Conservation (phyloP, 2,329 filamentous ascomycete genomes). For the Paecilomyces formosus region DNA sequence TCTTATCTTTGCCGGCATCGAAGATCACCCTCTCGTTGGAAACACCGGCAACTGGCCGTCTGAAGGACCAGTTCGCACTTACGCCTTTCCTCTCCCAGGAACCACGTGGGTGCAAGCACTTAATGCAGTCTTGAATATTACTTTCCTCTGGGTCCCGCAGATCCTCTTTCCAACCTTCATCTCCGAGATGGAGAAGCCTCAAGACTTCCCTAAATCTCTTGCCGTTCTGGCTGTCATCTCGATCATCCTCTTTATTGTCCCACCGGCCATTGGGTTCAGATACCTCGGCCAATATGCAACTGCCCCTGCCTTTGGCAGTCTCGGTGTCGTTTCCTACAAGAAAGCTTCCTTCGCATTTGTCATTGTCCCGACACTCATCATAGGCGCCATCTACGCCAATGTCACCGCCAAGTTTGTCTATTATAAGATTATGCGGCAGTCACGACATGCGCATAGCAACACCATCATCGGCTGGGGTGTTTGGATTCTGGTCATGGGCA, state of each 20-base stretch:
- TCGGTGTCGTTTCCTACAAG: constrained; percentile 39
- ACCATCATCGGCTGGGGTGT: constrained; percentile 42
- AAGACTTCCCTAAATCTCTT: constrained; percentile 46
- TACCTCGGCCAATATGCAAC: constrained; percentile 45
- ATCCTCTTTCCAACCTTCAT: constrained; percentile 48
- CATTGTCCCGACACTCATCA: constrained; percentile 44
- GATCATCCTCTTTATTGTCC: constrained; percentile 43
- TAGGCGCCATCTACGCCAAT: constrained; percentile 45
- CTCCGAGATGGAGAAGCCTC: constrained; percentile 42
- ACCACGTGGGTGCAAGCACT: constrained; percentile 42
- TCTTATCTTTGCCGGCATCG: constrained; percentile 43
- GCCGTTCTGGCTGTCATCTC: constrained; percentile 40
- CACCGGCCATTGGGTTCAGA: constrained; percentile 42
- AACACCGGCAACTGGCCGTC: constrained; percentile 41
- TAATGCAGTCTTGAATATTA: constrained; percentile 45
- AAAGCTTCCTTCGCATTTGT: constrained; percentile 46
- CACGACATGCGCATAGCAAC: constrained; percentile 40
- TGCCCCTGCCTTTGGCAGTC: constrained; percentile 42
- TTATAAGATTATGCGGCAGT: constrained; percentile 35
- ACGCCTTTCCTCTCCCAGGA: constrained; percentile 40
- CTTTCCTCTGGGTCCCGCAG: constrained; percentile 45
- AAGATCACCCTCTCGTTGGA: constrained; percentile 36
- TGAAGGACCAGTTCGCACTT: constrained; percentile 37
- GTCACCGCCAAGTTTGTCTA: constrained; percentile 44
- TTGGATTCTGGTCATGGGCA: constrained; percentile 36